Base-by-base conservation (phyloP, 805 yeast genomes). In the Teunomyces pallodes region DNA sequence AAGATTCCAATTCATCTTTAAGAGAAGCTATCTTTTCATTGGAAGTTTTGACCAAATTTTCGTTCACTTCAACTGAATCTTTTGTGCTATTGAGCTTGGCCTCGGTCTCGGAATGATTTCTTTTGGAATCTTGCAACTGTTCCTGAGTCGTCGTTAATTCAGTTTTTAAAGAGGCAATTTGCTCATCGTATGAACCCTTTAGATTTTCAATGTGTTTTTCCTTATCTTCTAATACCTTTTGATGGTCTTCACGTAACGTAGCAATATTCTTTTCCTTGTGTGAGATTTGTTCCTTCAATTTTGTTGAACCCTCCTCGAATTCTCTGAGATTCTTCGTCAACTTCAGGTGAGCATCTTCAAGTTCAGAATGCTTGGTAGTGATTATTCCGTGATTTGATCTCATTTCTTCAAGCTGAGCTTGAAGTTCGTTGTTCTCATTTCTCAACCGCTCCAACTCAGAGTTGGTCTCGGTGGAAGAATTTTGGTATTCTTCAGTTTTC, bases 71-170 rank as follows among this genome's bases (percentile, higher is more conserved):
- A 7, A 10, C 40, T 13, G 26, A 20, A 9, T 17, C 31, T 12
- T 17, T 39, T 9, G 27, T 24, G 9, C 27, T n/a, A 6, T 24
- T 16, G 35, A 35, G 27, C 9, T 30, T n/a, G 3, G 17, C 16
- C 4, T 33, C 29, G 17, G 24, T 24, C 9, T 46, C 48, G 12
- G 24, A 13, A n/a, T 14, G 9, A 3, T 10, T 26, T 30, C n/a
- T 12, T 9, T 12, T 30, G 8, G 27, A 29, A 9, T 30, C 33
- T 28, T 38, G 13, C 14, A 43, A 28, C 13, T 35, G 26, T 5
- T 41, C 42, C 6, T 44, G 41, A n/a, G 54, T 49, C 27, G 47
- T 47, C 28, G 40, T 24, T 42, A 38, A 38, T 38, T 38, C 30
- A 13, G 27, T 12, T 26, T 26, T 26, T 26, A 38, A 12, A 4